Evolutionary conservation across 192 early-diverging fungal genomes (phyloP).

Genomic region (Fimicolochytrium jonesii): DNA sequence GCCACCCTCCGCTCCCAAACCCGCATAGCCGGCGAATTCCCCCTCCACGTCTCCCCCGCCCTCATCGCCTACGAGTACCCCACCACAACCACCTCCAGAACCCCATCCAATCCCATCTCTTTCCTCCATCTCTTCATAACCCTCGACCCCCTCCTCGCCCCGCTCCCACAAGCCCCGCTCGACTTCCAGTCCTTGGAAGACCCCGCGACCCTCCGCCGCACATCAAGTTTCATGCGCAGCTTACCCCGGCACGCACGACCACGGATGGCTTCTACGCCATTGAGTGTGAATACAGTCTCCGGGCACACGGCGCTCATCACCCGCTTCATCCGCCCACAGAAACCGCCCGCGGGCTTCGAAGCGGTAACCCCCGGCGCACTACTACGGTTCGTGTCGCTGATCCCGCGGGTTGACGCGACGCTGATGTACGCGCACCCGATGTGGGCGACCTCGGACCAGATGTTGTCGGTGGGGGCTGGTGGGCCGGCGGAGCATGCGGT

Average conservation of each 20-base stretch:
- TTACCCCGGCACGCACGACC: no score
- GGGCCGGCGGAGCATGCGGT: slow-evolving; percentile 52
- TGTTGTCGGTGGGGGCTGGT: slow-evolving; percentile 46
- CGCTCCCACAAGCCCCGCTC: no score
- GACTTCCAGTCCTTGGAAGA: no score
- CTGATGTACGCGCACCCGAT: slow-evolving; percentile 29
- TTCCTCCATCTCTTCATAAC: slow-evolving; percentile 45
- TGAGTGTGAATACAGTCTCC: slow-evolving; percentile 28
- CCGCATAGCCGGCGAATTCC: slow-evolving; percentile 51
- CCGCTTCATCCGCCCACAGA: slow-evolving; percentile 48
- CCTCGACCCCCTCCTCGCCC: slow-evolving; percentile 44
- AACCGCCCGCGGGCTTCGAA: background rate
- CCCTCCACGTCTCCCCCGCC: slow-evolving; percentile 33
- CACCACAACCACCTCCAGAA: background rate
- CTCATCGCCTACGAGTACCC: slow-evolving; percentile 41
- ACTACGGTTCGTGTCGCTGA: slow-evolving; percentile 42
- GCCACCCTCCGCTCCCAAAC: slow-evolving; percentile 41
- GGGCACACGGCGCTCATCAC: slow-evolving; percentile 39
- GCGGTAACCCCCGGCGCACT: slow-evolving; percentile 23
- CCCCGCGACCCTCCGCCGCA: slow-evolving; percentile 15
- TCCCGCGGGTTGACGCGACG: slow-evolving; percentile 43
- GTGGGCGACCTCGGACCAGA: slow-evolving; percentile 46
- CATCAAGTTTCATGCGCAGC: no score
- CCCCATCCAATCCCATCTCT: background rate
- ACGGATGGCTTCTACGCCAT: no score